phyloP scores from a whole-genome alignment of 2,329 filamentous ascomycete genomes.

The Hansfordia pulvinata region DNA sequence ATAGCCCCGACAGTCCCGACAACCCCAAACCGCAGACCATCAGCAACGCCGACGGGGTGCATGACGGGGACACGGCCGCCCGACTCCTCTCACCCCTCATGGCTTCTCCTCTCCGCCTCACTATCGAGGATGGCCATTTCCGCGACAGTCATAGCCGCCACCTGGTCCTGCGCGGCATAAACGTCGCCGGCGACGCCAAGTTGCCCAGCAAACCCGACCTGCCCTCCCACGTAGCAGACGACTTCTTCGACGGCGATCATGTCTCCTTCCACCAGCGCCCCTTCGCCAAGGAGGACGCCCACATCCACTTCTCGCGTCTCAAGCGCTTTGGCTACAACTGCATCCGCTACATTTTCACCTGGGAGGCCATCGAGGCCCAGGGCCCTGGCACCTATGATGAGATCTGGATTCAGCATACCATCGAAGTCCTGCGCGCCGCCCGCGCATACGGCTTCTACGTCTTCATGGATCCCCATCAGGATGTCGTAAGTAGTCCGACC shows the following conservation, averaged over 20 bases:
- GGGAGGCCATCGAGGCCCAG: constrained; percentile 93
- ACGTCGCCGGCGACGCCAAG: constrained; percentile 83
- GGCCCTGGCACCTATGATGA: constrained; percentile 91
- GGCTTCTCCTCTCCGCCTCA: constrained; percentile 59
- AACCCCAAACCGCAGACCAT: too few species aligned
- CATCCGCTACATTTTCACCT: constrained; percentile 93
- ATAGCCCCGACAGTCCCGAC: too few species aligned
- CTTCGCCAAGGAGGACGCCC: constrained; percentile 71
- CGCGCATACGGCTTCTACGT: constrained; percentile 89
- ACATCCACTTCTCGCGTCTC: constrained; percentile 73
- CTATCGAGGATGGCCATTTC: constrained; percentile 77
- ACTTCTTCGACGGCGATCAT: constrained; percentile 87
- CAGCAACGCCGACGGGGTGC: too few species aligned
- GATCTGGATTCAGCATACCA: constrained; percentile 83
- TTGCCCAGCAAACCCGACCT: constrained; percentile 69
- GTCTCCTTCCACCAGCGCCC: constrained; percentile 82
- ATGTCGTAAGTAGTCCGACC: constrained; percentile 52
- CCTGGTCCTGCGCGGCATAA: constrained; percentile 84
- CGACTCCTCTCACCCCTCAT: constrained; percentile 28
- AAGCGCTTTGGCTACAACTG: constrained; percentile 91
- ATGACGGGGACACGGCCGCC: too few species aligned
- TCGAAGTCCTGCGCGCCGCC: constrained; percentile 68
- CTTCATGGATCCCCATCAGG: constrained; percentile 98
- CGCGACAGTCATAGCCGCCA: constrained; percentile 71
- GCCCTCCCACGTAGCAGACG: constrained; percentile 62